These are phyloP conservation scores for Eucalyptus dawsonii DNA, from an alignment of 345 rosid species.

Conservation along the genomic window DNA sequence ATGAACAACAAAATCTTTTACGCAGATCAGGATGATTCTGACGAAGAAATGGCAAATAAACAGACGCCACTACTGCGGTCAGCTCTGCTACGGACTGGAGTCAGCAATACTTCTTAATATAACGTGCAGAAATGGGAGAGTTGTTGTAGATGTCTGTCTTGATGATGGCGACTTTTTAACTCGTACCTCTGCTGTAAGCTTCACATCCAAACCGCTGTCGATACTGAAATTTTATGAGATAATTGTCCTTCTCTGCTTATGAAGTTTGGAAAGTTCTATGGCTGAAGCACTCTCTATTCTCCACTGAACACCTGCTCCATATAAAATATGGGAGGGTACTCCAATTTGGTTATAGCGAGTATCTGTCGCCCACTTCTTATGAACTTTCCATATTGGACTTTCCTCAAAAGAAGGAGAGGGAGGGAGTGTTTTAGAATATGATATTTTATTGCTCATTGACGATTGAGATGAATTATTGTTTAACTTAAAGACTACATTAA, in stretches of 20 bases:
- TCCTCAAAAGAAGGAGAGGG: background rate
- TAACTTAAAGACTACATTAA: background rate
- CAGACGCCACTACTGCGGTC: background rate
- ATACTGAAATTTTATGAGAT: background rate
- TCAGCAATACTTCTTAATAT: background rate
- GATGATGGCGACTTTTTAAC: background rate
- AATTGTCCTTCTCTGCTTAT: background rate
- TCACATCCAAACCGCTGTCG: background rate
- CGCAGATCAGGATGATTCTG: background rate
- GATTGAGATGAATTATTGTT: background rate
- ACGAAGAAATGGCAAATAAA: background rate
- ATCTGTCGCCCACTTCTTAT: background rate
- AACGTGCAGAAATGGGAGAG: background rate
- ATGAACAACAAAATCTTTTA: no score
- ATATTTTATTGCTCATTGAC: background rate
- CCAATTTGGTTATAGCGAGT: background rate
- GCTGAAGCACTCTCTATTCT: background rate
- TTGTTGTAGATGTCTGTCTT: background rate
- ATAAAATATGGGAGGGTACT: background rate
- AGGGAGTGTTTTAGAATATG: background rate
- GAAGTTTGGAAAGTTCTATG: background rate
- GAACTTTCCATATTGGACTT: background rate
- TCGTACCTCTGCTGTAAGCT: background rate
- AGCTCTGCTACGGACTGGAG: background rate
- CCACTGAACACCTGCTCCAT: background rate